Conservation (phyloP, 768 basidiomycete species). For the Leccinum fibrillosum region DNA sequence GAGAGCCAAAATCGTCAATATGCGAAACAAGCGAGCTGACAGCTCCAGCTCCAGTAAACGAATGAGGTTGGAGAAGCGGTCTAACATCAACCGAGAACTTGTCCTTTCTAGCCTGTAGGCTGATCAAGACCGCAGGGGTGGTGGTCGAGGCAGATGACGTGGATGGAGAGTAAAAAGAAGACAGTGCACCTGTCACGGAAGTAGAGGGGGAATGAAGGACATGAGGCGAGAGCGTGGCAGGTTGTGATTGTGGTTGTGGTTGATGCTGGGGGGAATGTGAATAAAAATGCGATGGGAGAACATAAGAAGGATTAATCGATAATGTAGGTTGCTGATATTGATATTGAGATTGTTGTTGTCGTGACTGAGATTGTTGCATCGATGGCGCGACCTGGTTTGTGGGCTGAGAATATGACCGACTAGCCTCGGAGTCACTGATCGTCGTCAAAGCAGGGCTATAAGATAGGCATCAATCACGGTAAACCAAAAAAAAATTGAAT, state of each 20-base stretch:
- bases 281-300: conserved; percentile 38
- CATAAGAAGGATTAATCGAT: conserved; percentile 42
- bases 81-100: conserved; percentile 50
- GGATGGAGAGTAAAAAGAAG: conserved; percentile 38
- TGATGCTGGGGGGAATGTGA: conserved; percentile 30
- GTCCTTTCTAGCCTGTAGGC: conserved; percentile 53
- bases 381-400: conserved; percentile 38
- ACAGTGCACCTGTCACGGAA: conserved; percentile 31
- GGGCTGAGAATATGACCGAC: conserved; percentile 44
- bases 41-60: conserved; percentile 68
- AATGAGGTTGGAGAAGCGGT: conserved; percentile 53
- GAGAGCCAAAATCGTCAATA: conserved; percentile 57
- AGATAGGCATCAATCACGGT: conserved; percentile 13
- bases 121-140: conserved; percentile 30
- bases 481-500: conserved; percentile 3
- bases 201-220: conserved; percentile 58
- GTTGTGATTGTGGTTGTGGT: conserved; percentile 35
- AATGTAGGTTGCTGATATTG: conserved; percentile 40
- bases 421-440: conserved; percentile 48
- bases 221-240: conserved; percentile 68
- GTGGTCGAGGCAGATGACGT: conserved; percentile 28
- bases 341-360: conserved; percentile 36
- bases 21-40: conserved; percentile 58
- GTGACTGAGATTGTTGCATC: conserved; percentile 33
- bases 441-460: conserved; percentile 59